Evolutionary conservation across 2,329 filamentous ascomycete genomes (phyloP), one percentile per base, ranked within the genome.

Genomic region (Chaetomium sp.): DNA sequence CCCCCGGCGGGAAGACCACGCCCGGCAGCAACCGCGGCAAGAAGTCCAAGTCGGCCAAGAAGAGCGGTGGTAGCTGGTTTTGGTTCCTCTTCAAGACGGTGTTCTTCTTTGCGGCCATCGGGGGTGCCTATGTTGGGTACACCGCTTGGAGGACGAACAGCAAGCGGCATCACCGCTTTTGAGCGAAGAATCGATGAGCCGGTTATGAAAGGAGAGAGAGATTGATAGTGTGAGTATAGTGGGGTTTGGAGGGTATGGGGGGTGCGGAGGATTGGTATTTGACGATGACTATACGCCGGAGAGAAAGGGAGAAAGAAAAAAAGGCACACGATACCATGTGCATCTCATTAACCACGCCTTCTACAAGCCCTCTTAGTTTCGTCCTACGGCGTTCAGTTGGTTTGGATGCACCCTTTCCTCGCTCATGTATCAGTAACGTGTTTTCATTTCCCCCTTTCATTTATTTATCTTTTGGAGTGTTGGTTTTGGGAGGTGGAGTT

Each of bases 71-170:
- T 61, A 77, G 78, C 71, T 84, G 79, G 79, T 74, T 73, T 49
- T 82, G 79, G 79, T 79, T 82, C 72, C 75, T 97, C 60, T 79
- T 91, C 71, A 97, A 96, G 82, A 78, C 89, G 59, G 68, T 97
- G 57, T 66, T 96, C 58, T 87, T 96, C 71, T 76, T 88, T 61
- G 70, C 85, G 35, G 81, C 84, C 12, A 65, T 86, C 45, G 88
- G 79, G 8, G 91, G 88, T 62, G 88, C 70, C 4, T 99, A 97
- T 70, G 84, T 91, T 45, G 92, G 90, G 34, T 97, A 80, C 70
- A 96, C 91, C 6, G 80, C 86, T 46, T 99, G 89, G 74, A 82
- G 91, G 68, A 72, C 87, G 61, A 84, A 79, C 71, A 77, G 75
- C 70, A 75, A 77, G 70, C 82, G 81, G 69, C 76, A 74, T 61